Evolutionary conservation across 2,329 filamentous ascomycete species (phyloP), one percentile per base, ranked within the genome.

Genomic region (Diaporthe vexans): DNA sequence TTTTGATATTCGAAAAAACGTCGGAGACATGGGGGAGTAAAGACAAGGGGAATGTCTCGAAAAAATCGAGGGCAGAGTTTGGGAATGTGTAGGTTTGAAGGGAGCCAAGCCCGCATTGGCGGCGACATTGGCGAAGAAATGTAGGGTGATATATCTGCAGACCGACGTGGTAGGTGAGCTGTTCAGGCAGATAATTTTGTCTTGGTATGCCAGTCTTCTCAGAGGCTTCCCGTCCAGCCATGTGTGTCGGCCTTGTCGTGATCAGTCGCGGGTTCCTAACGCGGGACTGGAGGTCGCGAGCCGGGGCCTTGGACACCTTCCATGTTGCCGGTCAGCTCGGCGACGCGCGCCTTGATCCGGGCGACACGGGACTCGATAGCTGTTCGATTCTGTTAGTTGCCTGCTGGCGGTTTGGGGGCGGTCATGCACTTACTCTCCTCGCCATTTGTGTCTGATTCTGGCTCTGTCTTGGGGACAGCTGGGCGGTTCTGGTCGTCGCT

Each of bases 361-460:
- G 97, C 97, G 75, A 98, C 97, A 78, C 97, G 94, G 65, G 95
- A 95, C 84, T 99, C 97, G 80, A 98, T 98, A 48, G 95, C 95
- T 97, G 78, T n/a, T 71, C 61, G 65, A 57, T 17, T 33, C 33
- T 17, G 56, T 57, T 67, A 81, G 81, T 81, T 82, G 79, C 69
- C 70, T 59, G 37, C 24, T 24, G 11, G 10, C 7, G 9, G 17
- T 26, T 15, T 2, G 29, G 21, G 6, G 19, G 29, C 3, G 4
- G 11, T 8, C 52, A 24, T 71, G 43, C 48, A 92, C 94, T 90
- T 87, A 95, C 94, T 97, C 88, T 98, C 96, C 89, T 98, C 96
- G 73, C 94, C 95, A 81, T 94, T 97, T n/a, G 94, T 97, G 78
- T 97, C 95, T 79, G 67, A 68, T 17, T 56, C 29, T 37, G 59